Evolutionary conservation across 2,329 filamentous ascomycete genomes (phyloP).

Genomic region (Colletotrichum karsti): DNA sequence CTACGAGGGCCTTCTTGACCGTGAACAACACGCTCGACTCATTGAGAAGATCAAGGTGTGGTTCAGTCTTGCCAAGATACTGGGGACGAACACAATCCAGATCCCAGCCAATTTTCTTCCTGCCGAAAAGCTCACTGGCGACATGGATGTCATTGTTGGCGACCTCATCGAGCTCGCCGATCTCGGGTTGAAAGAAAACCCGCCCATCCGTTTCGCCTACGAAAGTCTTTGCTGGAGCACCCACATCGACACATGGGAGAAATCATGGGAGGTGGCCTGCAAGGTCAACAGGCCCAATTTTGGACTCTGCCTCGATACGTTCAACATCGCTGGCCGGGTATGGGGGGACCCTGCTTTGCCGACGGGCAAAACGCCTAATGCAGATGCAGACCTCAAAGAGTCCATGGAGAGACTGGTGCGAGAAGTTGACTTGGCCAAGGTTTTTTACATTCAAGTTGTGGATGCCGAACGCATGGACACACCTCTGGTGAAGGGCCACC

Average conservation of each 20-base stretch:
- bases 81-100: constrained; percentile 76
- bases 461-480: constrained; percentile 70
- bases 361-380: constrained; percentile 60
- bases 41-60: constrained; percentile 73
- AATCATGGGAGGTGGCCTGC: constrained; percentile 72
- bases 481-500: constrained; percentile 59
- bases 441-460: constrained; percentile 81
- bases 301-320: constrained; percentile 81
- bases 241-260: constrained; percentile 75
- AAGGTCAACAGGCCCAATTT: constrained; percentile 75
- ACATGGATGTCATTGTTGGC: constrained; percentile 62
- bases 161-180: constrained; percentile 75
- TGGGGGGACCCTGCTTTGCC: constrained; percentile 72
- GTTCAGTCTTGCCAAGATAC: constrained; percentile 70
- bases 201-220: constrained; percentile 73
- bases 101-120: constrained; percentile 77
- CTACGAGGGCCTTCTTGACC: constrained; percentile 77
- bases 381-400: constrained; percentile 59
- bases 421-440: constrained; percentile 66
- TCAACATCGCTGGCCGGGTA: constrained; percentile 77
- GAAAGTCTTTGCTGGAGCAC: constrained; percentile 80
- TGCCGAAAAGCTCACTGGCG: constrained; percentile 47
- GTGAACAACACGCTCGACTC: constrained; percentile 61
- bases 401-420: constrained; percentile 63
- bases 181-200: constrained; percentile 64